These are phyloP conservation scores for Arctium lappa DNA, from an alignment of 129 eudicot genomes.

Conservation along the genomic window DNA sequence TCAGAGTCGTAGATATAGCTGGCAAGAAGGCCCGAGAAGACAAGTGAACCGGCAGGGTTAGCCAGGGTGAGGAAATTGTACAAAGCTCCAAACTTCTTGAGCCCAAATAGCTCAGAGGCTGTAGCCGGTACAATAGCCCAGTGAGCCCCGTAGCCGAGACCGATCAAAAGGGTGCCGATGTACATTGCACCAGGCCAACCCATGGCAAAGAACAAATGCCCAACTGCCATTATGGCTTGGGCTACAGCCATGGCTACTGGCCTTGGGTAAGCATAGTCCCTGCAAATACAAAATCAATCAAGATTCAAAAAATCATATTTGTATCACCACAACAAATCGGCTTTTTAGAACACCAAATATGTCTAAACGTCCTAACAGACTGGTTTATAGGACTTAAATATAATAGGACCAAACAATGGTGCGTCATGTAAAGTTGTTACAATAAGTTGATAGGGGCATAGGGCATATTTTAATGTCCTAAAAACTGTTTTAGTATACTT, in stretches of 20 bases:
- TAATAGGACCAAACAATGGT: background rate
- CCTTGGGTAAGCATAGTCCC: conserved; percentile 93
- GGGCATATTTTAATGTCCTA: background rate
- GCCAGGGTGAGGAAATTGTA: conserved; percentile 95
- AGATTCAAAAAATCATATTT: background rate
- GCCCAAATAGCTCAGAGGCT: conserved; percentile 89
- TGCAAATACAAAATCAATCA: conserved; percentile 19
- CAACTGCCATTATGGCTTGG: conserved; percentile 82
- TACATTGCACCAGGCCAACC: conserved; percentile 96
- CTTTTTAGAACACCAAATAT: background rate
- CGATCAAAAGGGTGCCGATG: conserved; percentile 82
- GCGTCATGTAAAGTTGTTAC: background rate
- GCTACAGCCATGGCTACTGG: conserved; percentile 81
- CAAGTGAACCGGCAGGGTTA: conserved; percentile 86
- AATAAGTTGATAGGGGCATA: background rate
- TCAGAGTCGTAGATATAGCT: conserved; percentile 84
- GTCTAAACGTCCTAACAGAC: background rate
- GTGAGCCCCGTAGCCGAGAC: conserved; percentile 96
- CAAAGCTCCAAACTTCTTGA: conserved; percentile 87
- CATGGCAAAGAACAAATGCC: conserved; percentile 82
- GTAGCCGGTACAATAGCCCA: conserved; percentile 97
- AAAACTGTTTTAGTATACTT: background rate
- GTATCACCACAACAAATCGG: background rate
- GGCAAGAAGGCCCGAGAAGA: conserved; percentile 83
- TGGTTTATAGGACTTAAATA: no score